Conservation (phyloP, 257 asterid species). For the Jacaranda copaia region DNA sequence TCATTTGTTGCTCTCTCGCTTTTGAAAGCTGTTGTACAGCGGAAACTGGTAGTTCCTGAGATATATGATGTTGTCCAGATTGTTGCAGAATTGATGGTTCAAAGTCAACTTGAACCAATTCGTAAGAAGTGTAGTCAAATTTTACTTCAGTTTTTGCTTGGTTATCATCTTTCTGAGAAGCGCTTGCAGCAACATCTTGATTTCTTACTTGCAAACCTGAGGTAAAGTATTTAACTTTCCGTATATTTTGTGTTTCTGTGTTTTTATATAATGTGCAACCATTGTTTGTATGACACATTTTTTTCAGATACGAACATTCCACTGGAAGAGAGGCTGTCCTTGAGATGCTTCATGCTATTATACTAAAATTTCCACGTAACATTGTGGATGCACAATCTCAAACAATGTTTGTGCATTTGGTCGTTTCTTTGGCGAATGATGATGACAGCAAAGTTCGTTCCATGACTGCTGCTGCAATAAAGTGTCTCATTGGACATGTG, state of each 20-base stretch:
- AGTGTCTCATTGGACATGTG: conserved; percentile 77
- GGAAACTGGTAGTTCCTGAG: conserved; percentile 82
- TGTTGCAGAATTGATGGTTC: conserved; percentile 85
- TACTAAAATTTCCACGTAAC: conserved; percentile 68
- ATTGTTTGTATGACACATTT: conserved; percentile 28
- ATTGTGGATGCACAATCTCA: conserved; percentile 66
- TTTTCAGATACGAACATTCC: conserved; percentile 81
- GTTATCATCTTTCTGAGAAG: conserved; percentile 72
- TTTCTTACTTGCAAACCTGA: conserved; percentile 69
- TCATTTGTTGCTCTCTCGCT: conserved; percentile 80
- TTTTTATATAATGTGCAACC: background rate
- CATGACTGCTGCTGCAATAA: conserved; percentile 81
- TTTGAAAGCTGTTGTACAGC: conserved; percentile 76
- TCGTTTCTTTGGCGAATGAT: conserved; percentile 79
- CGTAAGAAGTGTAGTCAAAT: conserved; percentile 87
- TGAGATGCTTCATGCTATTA: conserved; percentile 88
- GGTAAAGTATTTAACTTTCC: conserved; percentile 50
- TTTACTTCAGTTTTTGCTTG: conserved; percentile 80
- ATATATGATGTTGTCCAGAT: conserved; percentile 75
- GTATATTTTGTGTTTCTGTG: background rate
- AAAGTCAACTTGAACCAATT: conserved; percentile 80
- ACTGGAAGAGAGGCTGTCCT: conserved; percentile 93
- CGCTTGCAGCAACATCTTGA: conserved; percentile 83
- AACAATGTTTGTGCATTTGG: conserved; percentile 76
- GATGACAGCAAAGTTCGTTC: conserved; percentile 78